A percentile compares a stretch with the other conserved stretches of the same genome.
Conservation (phyloP, 345 rosid species). For the Ceriops decandra region DNA sequence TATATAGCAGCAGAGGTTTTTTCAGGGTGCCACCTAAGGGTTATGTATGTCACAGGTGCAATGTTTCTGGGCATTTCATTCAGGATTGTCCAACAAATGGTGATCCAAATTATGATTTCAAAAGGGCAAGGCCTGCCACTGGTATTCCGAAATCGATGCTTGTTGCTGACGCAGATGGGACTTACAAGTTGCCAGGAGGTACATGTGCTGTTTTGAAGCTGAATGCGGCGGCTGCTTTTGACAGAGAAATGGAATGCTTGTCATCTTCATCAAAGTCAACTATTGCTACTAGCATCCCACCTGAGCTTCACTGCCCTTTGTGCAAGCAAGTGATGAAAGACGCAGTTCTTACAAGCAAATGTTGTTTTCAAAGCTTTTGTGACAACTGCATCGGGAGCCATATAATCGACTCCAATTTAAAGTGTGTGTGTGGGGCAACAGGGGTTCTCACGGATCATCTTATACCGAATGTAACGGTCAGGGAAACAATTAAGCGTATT, state of each 20-base stretch:
- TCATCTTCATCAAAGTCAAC: conserved; percentile 27
- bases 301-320: conserved; percentile 88
- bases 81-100: conserved; percentile 99
- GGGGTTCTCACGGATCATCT: conserved; percentile 90
- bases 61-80: conserved; percentile 91
- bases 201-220: conserved; percentile 91
- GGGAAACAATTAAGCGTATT: conserved; percentile 89
- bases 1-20: conserved; percentile 64
- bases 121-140: conserved; percentile 88
- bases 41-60: conserved; percentile 93
- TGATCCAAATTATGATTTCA: conserved; percentile 84
- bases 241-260: conserved; percentile 84
- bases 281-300: conserved; percentile 39
- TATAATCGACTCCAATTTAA: conserved; percentile 60
- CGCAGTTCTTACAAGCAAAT: conserved; percentile 92
- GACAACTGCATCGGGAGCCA: conserved; percentile 87
- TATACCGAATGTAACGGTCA: conserved; percentile 85
- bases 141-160: conserved; percentile 99
- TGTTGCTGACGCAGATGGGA: conserved; percentile 89
- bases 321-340: conserved; percentile 85
- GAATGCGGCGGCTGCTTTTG: conserved; percentile 90
- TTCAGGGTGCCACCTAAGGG: conserved; percentile 83
- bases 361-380: conserved; percentile 82
- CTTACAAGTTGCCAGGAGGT: conserved; percentile 93
- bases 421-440: conserved; percentile 84